Conservation (phyloP, 345 rosid species). For the Nasturtium officinale region DNA sequence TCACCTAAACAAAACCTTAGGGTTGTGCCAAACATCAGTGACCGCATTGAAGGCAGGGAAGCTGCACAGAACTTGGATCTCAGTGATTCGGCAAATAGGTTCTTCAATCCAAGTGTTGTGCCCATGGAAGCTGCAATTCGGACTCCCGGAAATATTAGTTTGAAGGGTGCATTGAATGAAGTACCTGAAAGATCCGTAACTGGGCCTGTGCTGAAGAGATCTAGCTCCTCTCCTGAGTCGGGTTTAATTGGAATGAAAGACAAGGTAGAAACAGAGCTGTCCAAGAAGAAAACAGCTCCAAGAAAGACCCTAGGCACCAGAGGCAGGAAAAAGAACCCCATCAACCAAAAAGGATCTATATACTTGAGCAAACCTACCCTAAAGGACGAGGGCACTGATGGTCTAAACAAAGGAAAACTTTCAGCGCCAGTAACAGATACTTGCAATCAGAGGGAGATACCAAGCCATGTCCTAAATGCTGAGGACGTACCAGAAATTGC, state of each 20-base stretch:
- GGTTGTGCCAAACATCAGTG: slow-evolving; percentile 25
- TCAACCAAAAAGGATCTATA: slow-evolving; percentile 62
- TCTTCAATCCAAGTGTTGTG: slow-evolving; percentile 35
- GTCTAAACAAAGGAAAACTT: slow-evolving; percentile 36
- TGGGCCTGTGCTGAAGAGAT: slow-evolving; percentile 37
- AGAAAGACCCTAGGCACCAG: slow-evolving; percentile 66
- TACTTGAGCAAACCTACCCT: slow-evolving; percentile 49
- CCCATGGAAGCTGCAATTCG: slow-evolving; percentile 29
- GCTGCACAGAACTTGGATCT: slow-evolving; percentile 27
- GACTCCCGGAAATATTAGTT: slow-evolving; percentile 19
- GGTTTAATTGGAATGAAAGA: slow-evolving; percentile 42
- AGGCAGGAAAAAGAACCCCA: slow-evolving; percentile 47
- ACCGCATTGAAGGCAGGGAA: slow-evolving; percentile 21
- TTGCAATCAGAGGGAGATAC: slow-evolving; percentile 40
- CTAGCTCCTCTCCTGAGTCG: slow-evolving; percentile 33
- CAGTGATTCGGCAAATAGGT: slow-evolving; percentile 37
- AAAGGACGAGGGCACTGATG: slow-evolving; percentile 37
- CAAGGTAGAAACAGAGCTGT: slow-evolving; percentile 40
- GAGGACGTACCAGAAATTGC: slow-evolving; percentile 40
- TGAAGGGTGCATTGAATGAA: slow-evolving; percentile 31
- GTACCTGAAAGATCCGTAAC: slow-evolving; percentile 39
- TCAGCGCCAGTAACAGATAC: slow-evolving; percentile 29
- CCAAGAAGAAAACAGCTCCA: slow-evolving; percentile 50
- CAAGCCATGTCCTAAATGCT: slow-evolving; percentile 38
- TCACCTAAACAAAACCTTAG: slow-evolving; percentile 31